Evolutionary conservation across 2,329 filamentous ascomycete species (phyloP), one percentile per base, ranked within the genome.

Genomic region (Leptographium radiaticola): DNA sequence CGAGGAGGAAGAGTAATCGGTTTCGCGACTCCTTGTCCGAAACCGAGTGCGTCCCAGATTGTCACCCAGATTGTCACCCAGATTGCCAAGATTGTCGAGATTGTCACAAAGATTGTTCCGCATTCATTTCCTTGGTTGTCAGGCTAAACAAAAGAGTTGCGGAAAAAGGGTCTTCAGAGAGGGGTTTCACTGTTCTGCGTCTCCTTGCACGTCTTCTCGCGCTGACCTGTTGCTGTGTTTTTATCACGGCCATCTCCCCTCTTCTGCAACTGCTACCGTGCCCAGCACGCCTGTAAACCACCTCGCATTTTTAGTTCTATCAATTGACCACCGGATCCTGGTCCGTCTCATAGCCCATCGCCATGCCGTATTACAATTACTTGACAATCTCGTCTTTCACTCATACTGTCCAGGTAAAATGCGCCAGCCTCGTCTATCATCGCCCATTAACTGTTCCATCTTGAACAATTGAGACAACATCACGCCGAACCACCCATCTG

Each of bases 1-100:
- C 9, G 83, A 85, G 31, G 64, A 84, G 56, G 76, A 75, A 10
- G 74, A 73, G 10, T 83, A 85, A 30, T 36, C 34, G 4, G 64
- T 15, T 16, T n/a, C 20, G 49, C 9, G 15, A 42, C 15, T 6
- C 25, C 25, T 25, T 25, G 25, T 25, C 25, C 25, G 25, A 25
- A 25, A 25, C 25, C 25, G 25, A 25, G 25, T 25, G 25, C 25
- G 25, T 25, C 9, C 7, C 18, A 43, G 40, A 43, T 43, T 43
- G 40, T n/a, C 18, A 43, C 25, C 25, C 40, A 43, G 16, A 43
- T 9, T 36, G 34, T 36, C 40, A n/a, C 25, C 8, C 43, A 31
- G 43, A 45, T 31, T 45, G 20, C 25, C 42, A 44, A 38, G 25
- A 25, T 25, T 25, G 25, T 13, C 11, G 15, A 43, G 16, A 43